Evolutionary conservation across 164 flowering plant genomes (phyloP).

Genomic region (Houttuynia cordata): DNA sequence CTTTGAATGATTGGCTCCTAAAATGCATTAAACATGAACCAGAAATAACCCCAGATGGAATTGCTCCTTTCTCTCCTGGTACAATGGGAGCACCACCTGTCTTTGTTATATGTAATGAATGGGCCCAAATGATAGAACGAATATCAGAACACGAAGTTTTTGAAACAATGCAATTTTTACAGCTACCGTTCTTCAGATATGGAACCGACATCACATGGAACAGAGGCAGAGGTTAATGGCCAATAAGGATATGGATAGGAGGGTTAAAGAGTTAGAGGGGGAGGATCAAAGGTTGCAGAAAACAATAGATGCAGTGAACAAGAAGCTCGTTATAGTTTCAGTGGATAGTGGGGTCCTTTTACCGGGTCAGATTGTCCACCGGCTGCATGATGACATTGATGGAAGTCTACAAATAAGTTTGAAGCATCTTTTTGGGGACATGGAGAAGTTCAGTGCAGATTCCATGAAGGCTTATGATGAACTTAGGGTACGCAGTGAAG

Average conservation of each 20-base stretch:
- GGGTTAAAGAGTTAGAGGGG: constrained; percentile 48
- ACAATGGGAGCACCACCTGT: constrained; percentile 44
- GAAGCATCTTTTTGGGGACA: constrained; percentile 59
- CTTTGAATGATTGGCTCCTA: constrained; percentile 50
- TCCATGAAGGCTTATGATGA: constrained; percentile 60
- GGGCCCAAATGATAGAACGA: constrained; percentile 38
- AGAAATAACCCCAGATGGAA: constrained; percentile 37
- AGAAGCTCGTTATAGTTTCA: constrained; percentile 40
- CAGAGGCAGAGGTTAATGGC: constrained; percentile 19
- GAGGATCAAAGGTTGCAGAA: constrained; percentile 79
- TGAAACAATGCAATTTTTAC: constrained; percentile 30
- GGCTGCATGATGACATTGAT: constrained; percentile 29
- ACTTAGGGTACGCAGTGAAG: constrained; percentile 51
- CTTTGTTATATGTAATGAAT: constrained; percentile 35
- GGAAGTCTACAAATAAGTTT: constrained; percentile 48
- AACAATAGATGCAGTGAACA: constrained; percentile 62
- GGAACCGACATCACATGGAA: constrained; percentile 17
- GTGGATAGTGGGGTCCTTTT: constrained; percentile 24
- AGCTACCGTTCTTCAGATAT: constrained; percentile 15
- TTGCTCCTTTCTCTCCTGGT: constrained; percentile 36
- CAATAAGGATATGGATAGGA: constrained; percentile 33
- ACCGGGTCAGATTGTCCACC: constrained; percentile 35
- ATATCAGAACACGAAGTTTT: constrained; percentile 36
- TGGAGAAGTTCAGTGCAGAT: constrained; percentile 56
- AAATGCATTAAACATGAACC: constrained; percentile 34